These are phyloP conservation scores for Leptographium galeiforme DNA, from an alignment of 2,329 filamentous ascomycete species.

Conservation along the genomic window DNA sequence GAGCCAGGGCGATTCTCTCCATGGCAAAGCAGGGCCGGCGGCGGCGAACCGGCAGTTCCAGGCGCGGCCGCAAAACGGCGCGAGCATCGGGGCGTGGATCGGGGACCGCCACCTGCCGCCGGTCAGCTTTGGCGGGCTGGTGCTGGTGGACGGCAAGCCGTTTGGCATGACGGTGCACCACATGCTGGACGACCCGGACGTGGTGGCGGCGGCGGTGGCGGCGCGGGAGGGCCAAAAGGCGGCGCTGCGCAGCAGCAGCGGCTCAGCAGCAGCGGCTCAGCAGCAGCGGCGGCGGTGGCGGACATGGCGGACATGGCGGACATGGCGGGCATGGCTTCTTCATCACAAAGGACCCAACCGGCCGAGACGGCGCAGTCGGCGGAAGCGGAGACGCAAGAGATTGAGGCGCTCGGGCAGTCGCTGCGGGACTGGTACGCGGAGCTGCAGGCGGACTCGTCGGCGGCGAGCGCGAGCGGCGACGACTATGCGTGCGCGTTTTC, in stretches of 20 bases:
- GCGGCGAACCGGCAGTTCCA: conserved; percentile 66
- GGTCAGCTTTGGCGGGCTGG: conserved; percentile 78
- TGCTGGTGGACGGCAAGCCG: conserved; percentile 70
- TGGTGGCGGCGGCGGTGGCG: conserved; percentile 13
- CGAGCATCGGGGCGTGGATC: conserved; percentile 84
- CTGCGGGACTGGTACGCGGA: conserved; percentile 29
- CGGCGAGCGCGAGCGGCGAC: conserved; percentile 29
- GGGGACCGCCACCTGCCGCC: conserved; percentile 76
- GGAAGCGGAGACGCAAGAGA: conserved; percentile 14
- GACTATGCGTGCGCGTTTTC: conserved; percentile 49
- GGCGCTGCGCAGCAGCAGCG: conserved; percentile 12
- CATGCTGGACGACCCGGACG: conserved; percentile 66
- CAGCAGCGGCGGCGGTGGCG: conserved; percentile 7
- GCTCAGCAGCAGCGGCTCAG: conserved; percentile 13
- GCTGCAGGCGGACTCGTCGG: conserved; percentile 22
- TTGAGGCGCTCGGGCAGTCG: conserved; percentile 17
- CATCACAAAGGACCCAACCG: too few species aligned
- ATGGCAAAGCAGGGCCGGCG: conserved; percentile 16
- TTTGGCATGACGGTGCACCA: conserved; percentile 97
- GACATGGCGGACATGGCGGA: not conserved
- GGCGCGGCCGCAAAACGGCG: conserved; percentile 65
- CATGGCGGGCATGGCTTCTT: too few species aligned
- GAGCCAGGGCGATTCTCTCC: conserved; percentile 1
- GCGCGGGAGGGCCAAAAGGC: conserved; percentile 6
- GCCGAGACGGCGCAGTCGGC: conserved; percentile 5